phyloP scores from a whole-genome alignment of 352 stramenopile genomes.

The Phytophthora colocasiae region DNA sequence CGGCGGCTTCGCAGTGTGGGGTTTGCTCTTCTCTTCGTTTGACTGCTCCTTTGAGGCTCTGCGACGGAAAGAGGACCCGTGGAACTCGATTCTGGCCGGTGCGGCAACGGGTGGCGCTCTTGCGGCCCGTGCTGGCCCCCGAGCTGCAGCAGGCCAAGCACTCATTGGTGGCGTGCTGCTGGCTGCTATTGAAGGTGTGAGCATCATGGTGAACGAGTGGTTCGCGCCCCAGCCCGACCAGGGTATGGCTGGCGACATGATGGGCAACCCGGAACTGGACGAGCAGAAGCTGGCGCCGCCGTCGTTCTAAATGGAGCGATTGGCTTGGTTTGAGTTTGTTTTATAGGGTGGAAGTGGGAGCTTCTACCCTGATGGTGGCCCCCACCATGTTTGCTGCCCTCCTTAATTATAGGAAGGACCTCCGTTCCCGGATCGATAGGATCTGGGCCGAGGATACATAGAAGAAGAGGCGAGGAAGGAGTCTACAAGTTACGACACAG shows the following conservation, averaged over 20 bases:
- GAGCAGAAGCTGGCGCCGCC: conserved; percentile 88
- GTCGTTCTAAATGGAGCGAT: conserved; percentile 64
- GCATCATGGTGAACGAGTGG: conserved; percentile 95
- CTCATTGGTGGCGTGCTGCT: conserved; percentile 96
- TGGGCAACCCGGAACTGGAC: conserved; percentile 69
- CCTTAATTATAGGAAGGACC: conserved; percentile 53
- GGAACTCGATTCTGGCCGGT: conserved; percentile 99
- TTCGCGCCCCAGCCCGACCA: conserved; percentile 69
- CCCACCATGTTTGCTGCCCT: conserved; percentile 42
- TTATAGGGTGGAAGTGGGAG: conserved; percentile 15
- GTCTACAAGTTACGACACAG: conserved; percentile 6
- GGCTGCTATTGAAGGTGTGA: conserved; percentile 97
- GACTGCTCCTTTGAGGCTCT: conserved; percentile 98
- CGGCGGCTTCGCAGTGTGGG: conserved; percentile 96
- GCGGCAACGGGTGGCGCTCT: conserved; percentile 97
- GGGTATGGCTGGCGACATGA: conserved; percentile 51
- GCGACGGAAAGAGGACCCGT: conserved; percentile 99
- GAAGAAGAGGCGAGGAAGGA: conserved; percentile 22
- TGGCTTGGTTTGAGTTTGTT: conserved; percentile 31
- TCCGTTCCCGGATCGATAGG: conserved; percentile 30
- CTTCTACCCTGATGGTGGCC: conserved; percentile 11
- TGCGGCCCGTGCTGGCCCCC: conserved; percentile 94
- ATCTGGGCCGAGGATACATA: conserved; percentile 43
- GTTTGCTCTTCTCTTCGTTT: conserved; percentile 97
- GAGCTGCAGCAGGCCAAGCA: conserved; percentile 93